These are phyloP conservation scores for Myriosclerotinia scirpicola DNA, from an alignment of 2,329 filamentous ascomycete genomes.

Conservation along the genomic window DNA sequence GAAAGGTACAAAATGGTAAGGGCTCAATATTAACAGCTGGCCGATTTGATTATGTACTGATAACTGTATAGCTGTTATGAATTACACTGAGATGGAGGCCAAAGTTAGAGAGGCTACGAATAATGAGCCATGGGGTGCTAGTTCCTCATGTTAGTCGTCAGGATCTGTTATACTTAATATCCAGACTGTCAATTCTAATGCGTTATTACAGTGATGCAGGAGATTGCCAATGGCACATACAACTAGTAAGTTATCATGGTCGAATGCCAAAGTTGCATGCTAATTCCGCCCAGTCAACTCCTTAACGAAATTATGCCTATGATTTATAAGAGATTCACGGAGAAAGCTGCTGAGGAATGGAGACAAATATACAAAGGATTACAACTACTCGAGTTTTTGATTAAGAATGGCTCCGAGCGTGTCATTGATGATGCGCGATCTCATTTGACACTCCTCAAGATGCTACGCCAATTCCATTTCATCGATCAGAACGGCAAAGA, in stretches of 20 bases:
- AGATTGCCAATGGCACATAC: conserved; percentile 96
- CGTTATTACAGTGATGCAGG: conserved; percentile 67
- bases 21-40: conserved; percentile 33
- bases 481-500: conserved; percentile 97
- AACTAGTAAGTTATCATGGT: conserved; percentile 83
- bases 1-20: conserved; percentile 76
- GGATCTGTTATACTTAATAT: conserved; percentile 8
- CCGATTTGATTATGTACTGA: conserved; percentile 33
- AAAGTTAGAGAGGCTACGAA: conserved; percentile 96
- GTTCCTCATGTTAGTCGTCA: conserved; percentile 25
- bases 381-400: conserved; percentile 91
- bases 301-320: conserved; percentile 99
- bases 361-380: conserved; percentile 98
- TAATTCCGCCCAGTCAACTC: conserved; percentile 65
- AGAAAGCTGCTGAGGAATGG: conserved; percentile 98
- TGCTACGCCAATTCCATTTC: conserved; percentile 97
- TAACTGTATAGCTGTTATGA: conserved; percentile 64
- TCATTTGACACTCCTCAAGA: conserved; percentile 92
- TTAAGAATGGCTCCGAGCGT: conserved; percentile 97
- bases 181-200: conserved; percentile 9
- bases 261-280: conserved; percentile 15
- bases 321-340: conserved; percentile 99
- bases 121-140: conserved; percentile 85
- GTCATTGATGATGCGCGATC: conserved; percentile 96
- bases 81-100: conserved; percentile 73